phyloP scores from a whole-genome alignment of 169 alveolate species.

The Eimeria maxima region DNA sequence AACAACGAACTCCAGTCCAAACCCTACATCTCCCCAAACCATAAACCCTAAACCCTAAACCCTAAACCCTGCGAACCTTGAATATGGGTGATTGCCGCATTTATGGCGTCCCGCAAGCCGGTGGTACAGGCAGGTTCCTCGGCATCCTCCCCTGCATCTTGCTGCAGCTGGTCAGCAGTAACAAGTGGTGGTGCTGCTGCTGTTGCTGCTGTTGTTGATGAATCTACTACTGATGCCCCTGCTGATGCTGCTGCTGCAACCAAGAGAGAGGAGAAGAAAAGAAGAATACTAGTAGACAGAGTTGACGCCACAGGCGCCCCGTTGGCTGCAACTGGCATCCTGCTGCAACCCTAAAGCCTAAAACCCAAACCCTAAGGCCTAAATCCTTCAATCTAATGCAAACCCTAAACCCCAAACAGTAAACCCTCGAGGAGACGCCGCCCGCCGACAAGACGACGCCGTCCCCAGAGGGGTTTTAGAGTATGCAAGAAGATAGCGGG shows the following conservation, averaged over 20 bases:
- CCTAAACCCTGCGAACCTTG: slow-evolving; percentile 38
- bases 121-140: slow-evolving; percentile 48
- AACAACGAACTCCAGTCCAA: background rate
- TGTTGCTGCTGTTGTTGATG: background rate
- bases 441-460: background rate
- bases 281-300: background rate
- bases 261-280: background rate
- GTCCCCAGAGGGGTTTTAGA: background rate
- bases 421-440: background rate
- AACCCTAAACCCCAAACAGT: slow-evolving; percentile 29
- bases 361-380: slow-evolving; percentile 19
- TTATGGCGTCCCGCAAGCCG: slow-evolving; percentile 68
- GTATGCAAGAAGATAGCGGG: too few relatives aligned
- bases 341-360: background rate
- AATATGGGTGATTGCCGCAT: slow-evolving; percentile 43
- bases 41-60: slow-evolving; percentile 54
- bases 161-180: background rate
- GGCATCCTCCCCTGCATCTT: background rate
- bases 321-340: background rate
- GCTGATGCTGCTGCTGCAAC: background rate
- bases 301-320: background rate
- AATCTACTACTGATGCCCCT: background rate
- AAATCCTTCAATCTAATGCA: background rate
- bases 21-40: slow-evolving; percentile 11
- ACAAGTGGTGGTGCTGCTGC: background rate